phyloP scores from a whole-genome alignment of 192 early-diverging fungal genomes.

The Chytriomyces confervae region DNA sequence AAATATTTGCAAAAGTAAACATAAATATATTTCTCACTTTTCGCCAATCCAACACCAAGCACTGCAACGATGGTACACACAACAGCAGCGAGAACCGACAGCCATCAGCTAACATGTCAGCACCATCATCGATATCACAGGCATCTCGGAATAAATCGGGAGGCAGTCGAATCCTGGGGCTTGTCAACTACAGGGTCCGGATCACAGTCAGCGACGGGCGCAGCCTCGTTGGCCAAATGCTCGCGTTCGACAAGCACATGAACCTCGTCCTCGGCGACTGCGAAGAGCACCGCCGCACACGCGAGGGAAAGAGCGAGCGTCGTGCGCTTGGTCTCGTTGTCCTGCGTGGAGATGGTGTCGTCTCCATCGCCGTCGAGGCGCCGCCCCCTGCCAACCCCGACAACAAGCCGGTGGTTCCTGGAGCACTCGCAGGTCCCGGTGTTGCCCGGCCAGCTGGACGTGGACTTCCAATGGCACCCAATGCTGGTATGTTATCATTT shows the following conservation, averaged over 20 bases:
- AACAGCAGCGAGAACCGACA: too few species aligned
- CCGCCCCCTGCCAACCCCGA: conserved; percentile 75
- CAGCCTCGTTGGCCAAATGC: conserved; percentile 94
- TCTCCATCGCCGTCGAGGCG: conserved; percentile 87
- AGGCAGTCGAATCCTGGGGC: conserved; percentile 93
- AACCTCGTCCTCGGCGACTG: conserved; percentile 97
- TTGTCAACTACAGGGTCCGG: conserved; percentile 93
- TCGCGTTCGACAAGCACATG: conserved; percentile 99
- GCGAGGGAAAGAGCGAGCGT: conserved; percentile 83
- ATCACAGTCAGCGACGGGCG: conserved; percentile 92
- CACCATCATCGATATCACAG: too few species aligned
- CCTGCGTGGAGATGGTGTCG: conserved; percentile 90
- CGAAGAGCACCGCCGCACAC: conserved; percentile 94
- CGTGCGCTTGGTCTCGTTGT: conserved; percentile 92
- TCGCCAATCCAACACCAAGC: too few species aligned
- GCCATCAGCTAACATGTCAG: too few species aligned
- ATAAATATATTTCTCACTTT: too few species aligned
- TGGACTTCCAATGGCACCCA: too few species aligned
- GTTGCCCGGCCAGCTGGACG: too few species aligned
- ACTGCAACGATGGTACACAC: too few species aligned
- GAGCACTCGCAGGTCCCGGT: conserved; percentile 69
- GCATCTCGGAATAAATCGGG: too few species aligned
- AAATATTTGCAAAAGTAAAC: too few species aligned
- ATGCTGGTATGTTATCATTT: too few species aligned
- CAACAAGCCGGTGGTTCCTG: conserved; percentile 27